phyloP scores from a whole-genome alignment of 2,329 filamentous ascomycete genomes.

The Trichoderma atrobrunneum region DNA sequence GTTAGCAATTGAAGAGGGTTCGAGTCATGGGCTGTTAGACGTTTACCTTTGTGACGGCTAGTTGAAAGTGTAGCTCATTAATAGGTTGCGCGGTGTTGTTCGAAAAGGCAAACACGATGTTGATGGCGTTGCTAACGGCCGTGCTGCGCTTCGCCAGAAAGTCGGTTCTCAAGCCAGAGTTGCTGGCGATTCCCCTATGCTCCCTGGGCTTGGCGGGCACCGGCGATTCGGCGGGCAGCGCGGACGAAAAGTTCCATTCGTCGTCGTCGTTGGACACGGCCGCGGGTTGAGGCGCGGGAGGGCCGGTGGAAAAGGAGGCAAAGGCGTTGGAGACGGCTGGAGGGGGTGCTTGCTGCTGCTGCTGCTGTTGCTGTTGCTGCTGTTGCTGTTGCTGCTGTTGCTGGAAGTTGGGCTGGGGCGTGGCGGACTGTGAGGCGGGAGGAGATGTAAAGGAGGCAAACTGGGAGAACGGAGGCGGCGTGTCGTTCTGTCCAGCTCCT shows the following conservation, averaged over 20 bases:
- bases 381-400: conserved; percentile 52
- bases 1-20: neutral
- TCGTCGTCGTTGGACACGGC: conserved; percentile 64
- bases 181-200: conserved; percentile 65
- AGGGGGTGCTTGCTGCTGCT: conserved; percentile 49
- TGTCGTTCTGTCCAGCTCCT: conserved; percentile 39
- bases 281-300: conserved; percentile 25
- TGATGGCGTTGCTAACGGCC: conserved; percentile 55
- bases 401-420: conserved; percentile 49
- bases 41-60: conserved; percentile 87
- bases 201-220: conserved; percentile 51
- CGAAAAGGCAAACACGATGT: conserved; percentile 76
- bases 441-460: conserved; percentile 56
- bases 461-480: conserved; percentile 48
- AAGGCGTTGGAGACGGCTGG: conserved; percentile 50
- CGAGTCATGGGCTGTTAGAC: neutral
- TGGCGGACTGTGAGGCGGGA: conserved; percentile 49
- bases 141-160: conserved; percentile 65
- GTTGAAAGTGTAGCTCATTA: conserved; percentile 80
- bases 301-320: conserved; percentile 43
- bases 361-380: conserved; percentile 50
- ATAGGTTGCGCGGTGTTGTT: conserved; percentile 73
- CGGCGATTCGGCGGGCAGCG: conserved; percentile 60
- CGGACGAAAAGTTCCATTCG: conserved; percentile 91
- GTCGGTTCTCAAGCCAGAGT: conserved; percentile 68